Evolutionary conservation across 768 basidiomycete genomes (phyloP), one percentile per base, ranked within the genome.

Genomic region (Leucocoprinus leucothites): DNA sequence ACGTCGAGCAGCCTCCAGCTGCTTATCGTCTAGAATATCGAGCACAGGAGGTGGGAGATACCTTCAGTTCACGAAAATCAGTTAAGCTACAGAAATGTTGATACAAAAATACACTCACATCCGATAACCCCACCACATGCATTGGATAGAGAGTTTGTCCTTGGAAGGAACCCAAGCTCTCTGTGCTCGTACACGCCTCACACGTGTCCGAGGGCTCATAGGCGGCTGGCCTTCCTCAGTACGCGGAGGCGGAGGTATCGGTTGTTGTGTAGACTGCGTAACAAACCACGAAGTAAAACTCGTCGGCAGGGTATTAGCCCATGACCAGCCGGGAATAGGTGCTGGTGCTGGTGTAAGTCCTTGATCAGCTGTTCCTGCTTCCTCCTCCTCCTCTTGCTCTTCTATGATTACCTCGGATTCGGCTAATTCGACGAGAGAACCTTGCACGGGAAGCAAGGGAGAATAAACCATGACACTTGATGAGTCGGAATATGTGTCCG

Each of bases 81-180:
- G 48, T 35, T 48, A 21, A 13, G 8, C 6, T 25, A 43, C 24
- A 16, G 19, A 18, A 19, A 40, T 44, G 7, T 44, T 38, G 40
- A 54, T n/a, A 48, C 48, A 45, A 8, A 38, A 26, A 24, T 3
- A n/a, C 9, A 67, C 86, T 48, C 61, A 89, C 89, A 93, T 72
- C 54, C 89, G 79, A 66, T 89, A 94, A 0, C 91, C 91, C 91
- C 91, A 82, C 91, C 91, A 94, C 66, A 82, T 80, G 1, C 85
- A 82, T 64, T 92, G 84, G 19, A 91, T 73, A 1, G 89, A 91
- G 11, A 93, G 70, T 57, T 90, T 82, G 1, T 84, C 86, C 24
- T 72, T 73, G 0, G 87, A 89, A 0, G 91, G 91, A 8, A 89
- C 74, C 89, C 90, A 93, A 25, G 36, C 24, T 9, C 53, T 40